Conservation (phyloP, 805 yeast genomes). For the Metschnikowia drakensbergensis region DNA sequence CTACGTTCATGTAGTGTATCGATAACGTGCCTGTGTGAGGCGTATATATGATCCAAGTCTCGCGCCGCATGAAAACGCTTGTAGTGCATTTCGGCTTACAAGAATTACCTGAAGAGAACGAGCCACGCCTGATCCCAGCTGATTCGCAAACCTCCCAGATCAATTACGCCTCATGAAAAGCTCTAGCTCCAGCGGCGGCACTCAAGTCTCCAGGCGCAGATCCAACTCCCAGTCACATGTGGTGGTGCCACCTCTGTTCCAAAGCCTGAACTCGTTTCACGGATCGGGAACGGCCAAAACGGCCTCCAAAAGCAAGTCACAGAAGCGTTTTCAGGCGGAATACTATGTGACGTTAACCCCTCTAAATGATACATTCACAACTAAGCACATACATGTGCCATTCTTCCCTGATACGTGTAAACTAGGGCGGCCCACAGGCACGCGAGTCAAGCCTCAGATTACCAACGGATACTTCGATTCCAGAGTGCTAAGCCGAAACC, state of each 20-base stretch:
- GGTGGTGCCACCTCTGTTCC: constrained; percentile 16
- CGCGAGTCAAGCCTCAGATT: constrained; percentile 53
- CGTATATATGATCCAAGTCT: neutral
- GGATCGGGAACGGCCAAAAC: constrained; percentile 1
- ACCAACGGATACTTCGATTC: constrained; percentile 94
- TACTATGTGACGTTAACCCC: constrained; percentile 72
- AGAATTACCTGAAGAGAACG: neutral
- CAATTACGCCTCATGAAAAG: neutral
- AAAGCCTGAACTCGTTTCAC: constrained; percentile 6
- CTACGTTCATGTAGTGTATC: neutral
- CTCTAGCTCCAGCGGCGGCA: constrained; percentile 3
- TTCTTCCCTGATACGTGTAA: constrained; percentile 76
- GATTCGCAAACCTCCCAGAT: neutral
- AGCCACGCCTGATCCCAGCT: neutral
- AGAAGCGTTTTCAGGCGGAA: constrained; percentile 25
- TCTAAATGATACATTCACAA: constrained; percentile 75
- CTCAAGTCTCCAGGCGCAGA: constrained; percentile 20
- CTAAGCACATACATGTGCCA: constrained; percentile 77
- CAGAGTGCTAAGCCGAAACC: constrained; percentile 86
- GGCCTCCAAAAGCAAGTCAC: constrained; percentile 15
- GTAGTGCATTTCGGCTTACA: neutral
- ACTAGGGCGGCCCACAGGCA: constrained; percentile 84
- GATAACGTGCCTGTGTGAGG: neutral
- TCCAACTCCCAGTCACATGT: constrained; percentile 44
- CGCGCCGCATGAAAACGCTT: neutral